Conservation (phyloP, 805 yeast species). For the Starmerella etchellsii region DNA sequence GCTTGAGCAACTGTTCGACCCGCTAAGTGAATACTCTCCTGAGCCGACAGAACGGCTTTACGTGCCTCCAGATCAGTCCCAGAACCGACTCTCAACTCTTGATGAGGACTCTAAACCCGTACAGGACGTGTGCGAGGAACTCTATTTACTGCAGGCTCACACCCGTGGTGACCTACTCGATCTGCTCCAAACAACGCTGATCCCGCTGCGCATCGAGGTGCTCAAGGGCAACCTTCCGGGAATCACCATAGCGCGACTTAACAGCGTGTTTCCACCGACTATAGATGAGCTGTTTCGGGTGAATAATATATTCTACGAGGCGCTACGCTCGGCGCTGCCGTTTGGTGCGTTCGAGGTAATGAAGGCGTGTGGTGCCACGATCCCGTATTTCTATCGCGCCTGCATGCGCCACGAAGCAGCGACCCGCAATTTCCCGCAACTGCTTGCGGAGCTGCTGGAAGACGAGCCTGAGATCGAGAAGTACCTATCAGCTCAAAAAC, state of each 20-base stretch:
- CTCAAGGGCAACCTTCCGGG: conserved; percentile 40
- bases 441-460: conserved; percentile 31
- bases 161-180: conserved; percentile 60
- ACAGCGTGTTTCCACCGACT: conserved; percentile 83
- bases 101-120: conserved; percentile 30
- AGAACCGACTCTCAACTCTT: conserved; percentile 4
- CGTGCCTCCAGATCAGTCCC: conserved; percentile 37
- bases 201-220: conserved; percentile 63
- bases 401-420: conserved; percentile 93
- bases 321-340: conserved; percentile 51
- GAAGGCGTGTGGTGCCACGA: conserved; percentile 65
- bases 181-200: conserved; percentile 62
- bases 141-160: conserved; percentile 58
- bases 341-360: conserved; percentile 66
- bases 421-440: conserved; percentile 46
- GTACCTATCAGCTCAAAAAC: conserved; percentile 2
- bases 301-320: conserved; percentile 70
- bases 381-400: conserved; percentile 87
- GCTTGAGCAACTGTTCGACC: conserved; percentile 78
- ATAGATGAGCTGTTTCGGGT: conserved; percentile 87
- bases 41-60: conserved; percentile 68
- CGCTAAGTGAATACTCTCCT: conserved; percentile 81
- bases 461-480: conserved; percentile 31
- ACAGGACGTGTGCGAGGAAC: conserved; percentile 48
- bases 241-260: conserved; percentile 51